A percentile compares a stretch with the other conserved stretches of the same genome.
Evolutionary conservation across 768 basidiomycete species (phyloP).

Genomic region (Mycena floridula): DNA sequence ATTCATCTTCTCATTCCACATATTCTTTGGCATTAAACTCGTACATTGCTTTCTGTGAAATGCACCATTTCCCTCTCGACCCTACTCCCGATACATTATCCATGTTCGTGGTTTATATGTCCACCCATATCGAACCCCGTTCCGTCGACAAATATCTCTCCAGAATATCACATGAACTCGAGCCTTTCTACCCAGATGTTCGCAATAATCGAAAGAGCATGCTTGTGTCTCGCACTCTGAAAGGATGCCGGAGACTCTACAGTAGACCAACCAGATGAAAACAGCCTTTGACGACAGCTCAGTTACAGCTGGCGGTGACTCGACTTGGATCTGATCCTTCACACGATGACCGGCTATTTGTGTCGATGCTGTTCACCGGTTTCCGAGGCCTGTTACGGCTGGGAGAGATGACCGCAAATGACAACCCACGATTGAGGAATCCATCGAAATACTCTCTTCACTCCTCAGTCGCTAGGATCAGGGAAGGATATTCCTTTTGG

Average conservation of each 20-base stretch:
- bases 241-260: constrained; percentile 1
- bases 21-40: too few relatives aligned
- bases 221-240: neutral
- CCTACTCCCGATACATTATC: too few relatives aligned
- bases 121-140: too few relatives aligned
- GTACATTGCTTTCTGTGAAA: too few relatives aligned
- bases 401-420: neutral
- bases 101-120: too few relatives aligned
- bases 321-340: neutral
- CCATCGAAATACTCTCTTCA: neutral
- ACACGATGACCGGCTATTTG: neutral
- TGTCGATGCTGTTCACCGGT: neutral
- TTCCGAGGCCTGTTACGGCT: constrained; percentile 1
- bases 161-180: too few relatives aligned
- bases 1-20: too few relatives aligned
- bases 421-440: neutral
- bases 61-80: too few relatives aligned
- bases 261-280: neutral
- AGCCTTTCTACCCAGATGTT: constrained; percentile 1
- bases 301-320: neutral
- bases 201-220: neutral
- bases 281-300: neutral
- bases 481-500: neutral
- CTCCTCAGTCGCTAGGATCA: neutral
- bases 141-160: too few relatives aligned